A percentile compares a stretch with the other conserved stretches of the same genome.
phyloP scores from a whole-genome alignment of 2,329 filamentous ascomycete genomes.

The Botrytis fragariae region DNA sequence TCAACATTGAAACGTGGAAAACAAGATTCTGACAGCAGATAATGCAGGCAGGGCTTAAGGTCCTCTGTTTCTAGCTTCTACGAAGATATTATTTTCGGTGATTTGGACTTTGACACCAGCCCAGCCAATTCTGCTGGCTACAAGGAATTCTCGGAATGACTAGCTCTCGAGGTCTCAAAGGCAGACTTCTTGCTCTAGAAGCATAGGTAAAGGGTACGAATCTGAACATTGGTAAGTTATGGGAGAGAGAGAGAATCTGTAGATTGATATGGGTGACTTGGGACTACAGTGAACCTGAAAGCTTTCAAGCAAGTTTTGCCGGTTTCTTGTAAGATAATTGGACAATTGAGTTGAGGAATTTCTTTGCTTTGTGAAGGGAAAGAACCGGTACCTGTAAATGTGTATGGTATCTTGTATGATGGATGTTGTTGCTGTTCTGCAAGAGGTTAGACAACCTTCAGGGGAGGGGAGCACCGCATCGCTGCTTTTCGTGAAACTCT shows the following conservation, averaged over 20 bases:
- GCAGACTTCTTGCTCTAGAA: background rate
- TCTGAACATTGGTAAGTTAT: background rate
- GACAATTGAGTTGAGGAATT: background rate
- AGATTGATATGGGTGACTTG: background rate
- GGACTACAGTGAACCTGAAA: background rate
- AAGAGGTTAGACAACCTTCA: background rate
- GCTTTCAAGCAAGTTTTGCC: background rate
- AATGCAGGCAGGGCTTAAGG: slow-evolving; percentile 27
- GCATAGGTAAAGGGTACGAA: background rate
- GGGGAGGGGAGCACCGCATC: background rate
- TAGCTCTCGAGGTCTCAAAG: background rate
- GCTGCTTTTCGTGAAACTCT: slow-evolving; percentile 18
- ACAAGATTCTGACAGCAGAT: slow-evolving; percentile 25
- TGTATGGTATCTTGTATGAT: slow-evolving; percentile 10
- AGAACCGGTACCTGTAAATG: background rate
- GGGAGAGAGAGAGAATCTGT: background rate
- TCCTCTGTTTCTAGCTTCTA: slow-evolving; percentile 23
- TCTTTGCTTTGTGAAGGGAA: background rate
- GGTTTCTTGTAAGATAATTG: background rate
- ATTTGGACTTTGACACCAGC: background rate
- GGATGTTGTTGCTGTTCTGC: slow-evolving; percentile 5
- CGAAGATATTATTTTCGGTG: background rate
- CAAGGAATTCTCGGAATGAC: background rate
- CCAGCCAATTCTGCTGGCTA: background rate
- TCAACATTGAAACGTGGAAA: slow-evolving; percentile 24